Conservation (phyloP, 495 filamentous ascomycete species). For the Jackrogersella multiformis region DNA sequence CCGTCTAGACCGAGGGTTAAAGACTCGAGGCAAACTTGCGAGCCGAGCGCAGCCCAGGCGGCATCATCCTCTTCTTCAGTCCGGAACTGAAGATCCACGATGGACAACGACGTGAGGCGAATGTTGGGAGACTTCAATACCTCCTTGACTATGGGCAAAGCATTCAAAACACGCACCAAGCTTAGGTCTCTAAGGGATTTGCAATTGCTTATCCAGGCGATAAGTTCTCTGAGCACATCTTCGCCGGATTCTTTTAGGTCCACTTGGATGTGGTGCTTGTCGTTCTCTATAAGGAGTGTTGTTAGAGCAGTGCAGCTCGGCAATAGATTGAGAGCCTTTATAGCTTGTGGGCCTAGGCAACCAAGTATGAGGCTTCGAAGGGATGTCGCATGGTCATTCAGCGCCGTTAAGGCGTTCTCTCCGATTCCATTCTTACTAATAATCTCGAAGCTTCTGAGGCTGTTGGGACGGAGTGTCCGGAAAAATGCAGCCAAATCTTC, state of each 20-base stretch:
- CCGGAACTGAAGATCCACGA: constrained; percentile 36
- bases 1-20: constrained; percentile 56
- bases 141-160: constrained; percentile 61
- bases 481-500: constrained; percentile 67
- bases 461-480: constrained; percentile 62
- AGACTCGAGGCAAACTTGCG: constrained; percentile 37
- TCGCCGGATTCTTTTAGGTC: constrained; percentile 57
- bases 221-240: constrained; percentile 60
- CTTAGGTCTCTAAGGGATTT: constrained; percentile 60
- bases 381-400: constrained; percentile 66
- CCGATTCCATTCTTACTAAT: constrained; percentile 62
- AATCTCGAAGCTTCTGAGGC: constrained; percentile 67
- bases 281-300: constrained; percentile 60
- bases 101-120: constrained; percentile 37
- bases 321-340: constrained; percentile 60
- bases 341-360: constrained; percentile 57
- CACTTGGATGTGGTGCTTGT: constrained; percentile 36
- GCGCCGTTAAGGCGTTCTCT: constrained; percentile 63
- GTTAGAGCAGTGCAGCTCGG: constrained; percentile 62
- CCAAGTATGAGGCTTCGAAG: constrained; percentile 65
- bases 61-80: neutral
- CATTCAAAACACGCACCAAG: constrained; percentile 61
- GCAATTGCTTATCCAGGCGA: constrained; percentile 66
- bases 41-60: constrained; percentile 33
- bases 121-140: constrained; percentile 52